phyloP scores from a whole-genome alignment of 2,329 filamentous ascomycete genomes.

The Aotearoamyces nothofagi region DNA sequence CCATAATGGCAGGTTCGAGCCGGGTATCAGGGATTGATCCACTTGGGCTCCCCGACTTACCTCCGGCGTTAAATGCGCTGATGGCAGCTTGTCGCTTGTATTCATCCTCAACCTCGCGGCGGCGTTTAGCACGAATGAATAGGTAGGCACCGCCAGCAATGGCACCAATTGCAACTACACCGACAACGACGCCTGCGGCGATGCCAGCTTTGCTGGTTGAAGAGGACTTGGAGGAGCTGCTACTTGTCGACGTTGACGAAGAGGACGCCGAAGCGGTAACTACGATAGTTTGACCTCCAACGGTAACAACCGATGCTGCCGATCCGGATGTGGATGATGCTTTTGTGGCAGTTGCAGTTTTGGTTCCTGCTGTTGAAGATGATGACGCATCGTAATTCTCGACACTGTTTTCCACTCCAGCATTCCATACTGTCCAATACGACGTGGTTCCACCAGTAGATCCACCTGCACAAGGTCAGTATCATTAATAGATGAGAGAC shows the following conservation, averaged over 20 bases:
- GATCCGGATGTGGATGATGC: constrained; percentile 8
- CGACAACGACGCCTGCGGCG: constrained; percentile 76
- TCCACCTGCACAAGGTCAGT: neutral
- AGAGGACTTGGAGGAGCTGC: constrained; percentile 6
- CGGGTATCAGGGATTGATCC: constrained; percentile 69
- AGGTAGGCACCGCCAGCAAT: constrained; percentile 57
- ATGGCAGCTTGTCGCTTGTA: constrained; percentile 69
- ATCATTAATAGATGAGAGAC: neutral
- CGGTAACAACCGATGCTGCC: constrained; percentile 14
- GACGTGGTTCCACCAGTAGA: neutral
- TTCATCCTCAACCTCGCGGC: constrained; percentile 68
- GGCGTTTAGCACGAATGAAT: constrained; percentile 59
- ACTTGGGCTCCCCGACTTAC: constrained; percentile 45
- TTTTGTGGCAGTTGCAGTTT: constrained; percentile 1
- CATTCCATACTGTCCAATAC: neutral
- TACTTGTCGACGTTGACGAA: constrained; percentile 3
- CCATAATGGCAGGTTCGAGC: constrained; percentile 71
- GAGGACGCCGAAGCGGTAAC: constrained; percentile 11
- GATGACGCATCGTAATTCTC: constrained; percentile 6
- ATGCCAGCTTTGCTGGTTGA: constrained; percentile 66
- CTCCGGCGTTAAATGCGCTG: constrained; percentile 56
- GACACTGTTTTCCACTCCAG: constrained; percentile 7
- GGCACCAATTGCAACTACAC: constrained; percentile 53
- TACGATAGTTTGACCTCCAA: constrained; percentile 13
- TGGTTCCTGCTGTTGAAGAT: constrained; percentile 1